Percentiles rank a stretch among this genome's conserved stretches.
Evolutionary conservation across 2,329 filamentous ascomycete genomes (phyloP).

Genomic region (Gremmenia infestans): DNA sequence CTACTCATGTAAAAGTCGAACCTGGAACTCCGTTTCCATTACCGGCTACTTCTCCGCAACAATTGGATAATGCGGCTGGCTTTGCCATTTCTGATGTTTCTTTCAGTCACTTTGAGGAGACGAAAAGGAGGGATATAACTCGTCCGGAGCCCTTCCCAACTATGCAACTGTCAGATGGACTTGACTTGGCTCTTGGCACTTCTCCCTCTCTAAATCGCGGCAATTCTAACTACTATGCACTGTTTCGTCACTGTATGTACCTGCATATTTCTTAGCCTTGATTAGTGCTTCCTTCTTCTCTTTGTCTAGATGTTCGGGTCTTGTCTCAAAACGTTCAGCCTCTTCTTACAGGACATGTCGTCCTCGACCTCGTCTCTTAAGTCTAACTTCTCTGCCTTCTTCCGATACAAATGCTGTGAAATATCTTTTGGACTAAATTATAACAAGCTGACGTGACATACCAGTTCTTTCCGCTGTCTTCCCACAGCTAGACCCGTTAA

Average conservation of each 20-base stretch:
- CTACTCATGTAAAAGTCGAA: background rate
- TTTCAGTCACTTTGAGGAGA: background rate
- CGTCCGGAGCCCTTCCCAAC: background rate
- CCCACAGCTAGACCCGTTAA: background rate
- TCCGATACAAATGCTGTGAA: background rate
- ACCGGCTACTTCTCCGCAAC: background rate
- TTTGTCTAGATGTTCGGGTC: too few species aligned
- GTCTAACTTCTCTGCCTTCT: too few species aligned
- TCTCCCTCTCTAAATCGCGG: background rate
- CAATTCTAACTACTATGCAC: background rate
- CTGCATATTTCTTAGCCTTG: background rate
- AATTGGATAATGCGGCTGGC: background rate
- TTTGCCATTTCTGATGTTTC: background rate
- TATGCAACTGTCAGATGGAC: background rate
- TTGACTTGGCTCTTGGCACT: background rate
- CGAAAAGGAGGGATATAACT: background rate
- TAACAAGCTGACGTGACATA: too few species aligned
- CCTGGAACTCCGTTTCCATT: background rate
- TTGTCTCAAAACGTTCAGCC: too few species aligned
- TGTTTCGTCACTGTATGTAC: background rate
- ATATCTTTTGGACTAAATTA: background rate
- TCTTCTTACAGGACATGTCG: too few species aligned
- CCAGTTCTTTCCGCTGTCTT: background rate
- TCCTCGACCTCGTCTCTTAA: too few species aligned
- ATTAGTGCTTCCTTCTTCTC: too few species aligned